A percentile compares a stretch with the other conserved stretches of the same genome.
These are phyloP conservation scores for Pinus taeda DNA, from an alignment of 75 land plant genomes.

Conservation along the genomic window DNA sequence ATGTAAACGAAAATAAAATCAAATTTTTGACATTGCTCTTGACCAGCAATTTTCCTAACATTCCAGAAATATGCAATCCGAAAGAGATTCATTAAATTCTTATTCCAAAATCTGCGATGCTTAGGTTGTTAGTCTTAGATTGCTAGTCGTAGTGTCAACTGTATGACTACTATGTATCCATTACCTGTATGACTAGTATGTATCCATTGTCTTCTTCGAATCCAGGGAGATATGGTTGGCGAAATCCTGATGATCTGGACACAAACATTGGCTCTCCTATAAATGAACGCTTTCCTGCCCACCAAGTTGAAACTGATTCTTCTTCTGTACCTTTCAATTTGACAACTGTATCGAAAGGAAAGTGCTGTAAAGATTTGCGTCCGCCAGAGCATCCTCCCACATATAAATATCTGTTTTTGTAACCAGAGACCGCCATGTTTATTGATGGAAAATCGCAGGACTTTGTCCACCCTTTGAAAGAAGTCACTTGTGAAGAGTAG, in stretches of 20 bases:
- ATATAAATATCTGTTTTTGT: constrained; percentile 40
- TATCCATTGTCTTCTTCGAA: constrained; percentile 65
- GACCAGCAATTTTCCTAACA: no score
- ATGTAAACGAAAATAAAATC: no score
- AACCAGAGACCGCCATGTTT: constrained; percentile 40
- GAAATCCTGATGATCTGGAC: constrained; percentile 7
- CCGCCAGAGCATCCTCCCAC: constrained; percentile 43
- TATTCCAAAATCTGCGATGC: no score
- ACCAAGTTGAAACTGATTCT: constrained; percentile 44
- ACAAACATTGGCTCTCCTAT: constrained; percentile 78
- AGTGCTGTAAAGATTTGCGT: constrained; percentile 43
- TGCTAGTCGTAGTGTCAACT: no score
- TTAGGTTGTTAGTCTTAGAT: no score
- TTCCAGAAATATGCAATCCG: no score
- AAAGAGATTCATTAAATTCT: no score
- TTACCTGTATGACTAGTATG: constrained; percentile 64
- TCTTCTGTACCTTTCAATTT: constrained; percentile 27
- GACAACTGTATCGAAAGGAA: constrained; percentile 70
- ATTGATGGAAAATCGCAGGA: constrained; percentile 65
- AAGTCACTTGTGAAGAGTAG: constrained; percentile 10
- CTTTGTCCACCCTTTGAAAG: constrained; percentile 30
- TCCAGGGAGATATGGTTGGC: no score
- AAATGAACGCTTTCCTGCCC: constrained; percentile 47
- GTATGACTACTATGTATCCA: not conserved
- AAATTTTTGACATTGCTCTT: no score